These are phyloP conservation scores for Saraca asoca DNA, from an alignment of 331 rosid species.

Conservation along the genomic window DNA sequence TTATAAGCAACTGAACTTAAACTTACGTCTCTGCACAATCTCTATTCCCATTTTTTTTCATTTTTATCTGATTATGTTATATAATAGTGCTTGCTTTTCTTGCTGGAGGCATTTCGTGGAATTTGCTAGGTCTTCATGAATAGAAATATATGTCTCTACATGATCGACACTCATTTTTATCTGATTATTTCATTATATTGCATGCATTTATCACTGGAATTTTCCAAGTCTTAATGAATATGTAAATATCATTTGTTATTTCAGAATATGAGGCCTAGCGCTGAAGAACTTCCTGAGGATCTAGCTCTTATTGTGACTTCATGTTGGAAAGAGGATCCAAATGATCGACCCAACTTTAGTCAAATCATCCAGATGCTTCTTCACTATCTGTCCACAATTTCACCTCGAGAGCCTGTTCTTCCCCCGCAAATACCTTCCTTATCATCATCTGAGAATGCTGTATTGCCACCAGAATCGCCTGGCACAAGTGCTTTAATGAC, in stretches of 20 bases:
- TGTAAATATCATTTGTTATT: constrained; percentile 25
- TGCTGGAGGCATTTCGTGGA: no score
- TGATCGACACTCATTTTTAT: background rate
- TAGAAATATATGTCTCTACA: no score
- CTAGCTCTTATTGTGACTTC: constrained; percentile 81
- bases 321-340: constrained; percentile 95
- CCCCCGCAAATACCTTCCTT: constrained; percentile 52
- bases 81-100: no score
- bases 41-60: background rate
- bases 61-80: background rate
- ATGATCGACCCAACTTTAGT: constrained; percentile 70
- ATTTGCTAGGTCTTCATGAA: no score
- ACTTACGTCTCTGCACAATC: background rate
- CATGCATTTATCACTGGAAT: background rate
- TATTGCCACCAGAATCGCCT: constrained; percentile 90
- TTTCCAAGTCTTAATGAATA: constrained; percentile 8
- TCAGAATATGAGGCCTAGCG: constrained; percentile 93
- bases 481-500: constrained; percentile 89
- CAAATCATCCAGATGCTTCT: constrained; percentile 88
- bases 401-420: constrained; percentile 48
- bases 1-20: background rate
- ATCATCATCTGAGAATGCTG: constrained; percentile 61
- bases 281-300: constrained; percentile 79
- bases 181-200: no score
- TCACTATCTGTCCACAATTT: constrained; percentile 61